Base-by-base conservation (phyloP, 2,329 filamentous ascomycete species). In the Sphaerulina vaccinii region DNA sequence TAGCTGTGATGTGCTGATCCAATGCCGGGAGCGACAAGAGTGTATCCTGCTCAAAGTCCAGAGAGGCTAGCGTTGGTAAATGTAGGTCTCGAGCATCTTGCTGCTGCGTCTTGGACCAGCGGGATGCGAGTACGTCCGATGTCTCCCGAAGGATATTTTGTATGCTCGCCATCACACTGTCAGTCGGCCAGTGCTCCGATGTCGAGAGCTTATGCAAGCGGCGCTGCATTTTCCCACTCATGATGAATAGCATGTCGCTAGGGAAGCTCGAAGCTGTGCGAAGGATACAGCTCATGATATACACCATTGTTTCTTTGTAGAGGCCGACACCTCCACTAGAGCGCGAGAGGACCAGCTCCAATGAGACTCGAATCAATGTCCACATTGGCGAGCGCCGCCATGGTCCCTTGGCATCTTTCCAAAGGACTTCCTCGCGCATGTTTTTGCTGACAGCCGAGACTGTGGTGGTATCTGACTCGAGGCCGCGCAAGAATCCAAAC, bases 301-400 rank as follows among this genome's bases (percentile, higher is more conserved):
- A 56, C 5, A 44, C 21, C 37, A 54, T 54, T 11, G 48, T 42
- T n/a, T 39, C 29, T 36, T 56, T 56, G 43, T 56, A 56, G 1
- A 35, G 38, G 5, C 40, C 33, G 13, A 16, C 24, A 16, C 36
- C 27, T 11, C 40, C 10, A 2, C 22, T 10, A 22, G 44, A 38
- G 62, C 61, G 51, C 5, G 37, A 32, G 1, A 87, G 69, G 4
- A 77, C 72, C 0, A 83, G 74, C 43, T 83, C 76, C 1, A 81
- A 59, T 0, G 75, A 72, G 1, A 88, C 82, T 0, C 83, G 79
- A 4, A 87, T 65, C 0, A 83, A 69, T 0, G 88, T 75, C 79
- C 83, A 89, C 43, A 79, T 75, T 0, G 85, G 76, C 1, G 77
- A 77, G 24, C 86, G 72, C n/a, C 85, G 73, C 84, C 85, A 88